Conservation (phyloP, 1,284 basidiomycete species). For the Cryptococcus sp. region DNA sequence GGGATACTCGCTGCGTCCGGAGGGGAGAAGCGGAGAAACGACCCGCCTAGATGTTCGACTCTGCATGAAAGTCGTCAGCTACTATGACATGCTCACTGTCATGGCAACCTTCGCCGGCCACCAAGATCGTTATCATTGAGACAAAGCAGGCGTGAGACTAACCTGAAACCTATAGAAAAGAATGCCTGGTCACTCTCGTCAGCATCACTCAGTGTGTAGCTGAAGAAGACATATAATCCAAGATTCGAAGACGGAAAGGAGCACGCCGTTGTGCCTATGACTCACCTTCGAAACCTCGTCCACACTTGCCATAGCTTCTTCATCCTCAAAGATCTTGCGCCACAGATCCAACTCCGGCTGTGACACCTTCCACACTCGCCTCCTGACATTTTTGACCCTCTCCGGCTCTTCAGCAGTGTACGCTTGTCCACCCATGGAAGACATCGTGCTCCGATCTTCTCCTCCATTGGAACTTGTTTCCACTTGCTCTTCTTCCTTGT, state of each 20-base stretch:
- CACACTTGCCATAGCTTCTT: not conserved
- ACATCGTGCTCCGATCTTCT: too few relatives aligned
- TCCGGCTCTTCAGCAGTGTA: not conserved
- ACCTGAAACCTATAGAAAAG: slow-evolving; percentile 9
- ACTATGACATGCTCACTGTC: not conserved
- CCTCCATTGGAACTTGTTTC: not conserved
- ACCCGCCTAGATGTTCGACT: slow-evolving; percentile 5
- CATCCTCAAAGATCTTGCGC: slow-evolving; percentile 1
- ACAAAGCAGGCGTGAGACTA: not conserved
- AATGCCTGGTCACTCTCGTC: slow-evolving; percentile 2
- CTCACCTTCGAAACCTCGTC: not conserved
- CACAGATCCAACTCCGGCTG: slow-evolving; percentile 2
- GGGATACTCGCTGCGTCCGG: slow-evolving; percentile 2
- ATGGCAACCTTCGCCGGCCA: too few relatives aligned
- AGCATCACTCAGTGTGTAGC: not conserved
- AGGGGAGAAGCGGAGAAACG: slow-evolving; percentile 5
- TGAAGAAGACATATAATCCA: too few relatives aligned
- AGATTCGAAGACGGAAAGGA: too few relatives aligned
- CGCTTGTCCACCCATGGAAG: not conserved
- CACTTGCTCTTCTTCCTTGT: not conserved
- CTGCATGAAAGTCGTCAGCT: not conserved
- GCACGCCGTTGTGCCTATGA: not conserved
- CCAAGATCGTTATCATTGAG: too few relatives aligned
- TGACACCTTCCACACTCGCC: not conserved
- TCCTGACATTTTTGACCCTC: not conserved